phyloP scores from a whole-genome alignment of 805 yeast species.

The Candida stauntonica region DNA sequence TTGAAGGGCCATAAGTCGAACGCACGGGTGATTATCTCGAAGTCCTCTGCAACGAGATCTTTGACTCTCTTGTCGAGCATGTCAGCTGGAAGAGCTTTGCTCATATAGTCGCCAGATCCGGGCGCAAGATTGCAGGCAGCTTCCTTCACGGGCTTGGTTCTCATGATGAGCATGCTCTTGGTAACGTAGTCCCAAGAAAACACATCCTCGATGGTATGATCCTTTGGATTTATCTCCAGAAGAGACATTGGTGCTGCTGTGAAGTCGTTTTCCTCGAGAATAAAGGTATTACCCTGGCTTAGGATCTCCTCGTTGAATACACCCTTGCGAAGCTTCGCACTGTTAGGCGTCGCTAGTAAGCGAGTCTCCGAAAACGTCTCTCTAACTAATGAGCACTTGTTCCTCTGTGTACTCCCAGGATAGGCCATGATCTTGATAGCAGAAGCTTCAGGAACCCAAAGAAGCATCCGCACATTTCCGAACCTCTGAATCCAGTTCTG shows the following conservation, averaged over 20 bases:
- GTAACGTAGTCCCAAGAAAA: slow-evolving; percentile 67
- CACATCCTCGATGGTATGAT: slow-evolving; percentile 36
- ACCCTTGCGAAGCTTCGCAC: slow-evolving; percentile 13
- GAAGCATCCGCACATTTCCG: slow-evolving; percentile 71
- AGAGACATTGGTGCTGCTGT: slow-evolving; percentile 34
- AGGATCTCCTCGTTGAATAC: slow-evolving; percentile 21
- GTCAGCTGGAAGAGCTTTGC: slow-evolving; percentile 30
- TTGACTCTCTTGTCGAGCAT: slow-evolving; percentile 42
- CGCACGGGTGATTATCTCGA: slow-evolving; percentile 42
- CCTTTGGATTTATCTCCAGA: slow-evolving; percentile 51
- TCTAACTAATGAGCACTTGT: slow-evolving; percentile 59
- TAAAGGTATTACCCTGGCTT: slow-evolving; percentile 13
- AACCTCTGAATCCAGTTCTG: slow-evolving; percentile 70
- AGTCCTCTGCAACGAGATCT: slow-evolving; percentile 52
- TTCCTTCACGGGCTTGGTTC: slow-evolving; percentile 40
- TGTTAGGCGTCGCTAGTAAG: slow-evolving; percentile 46
- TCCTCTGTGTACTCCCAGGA: slow-evolving; percentile 46
- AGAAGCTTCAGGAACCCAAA: slow-evolving; percentile 59
- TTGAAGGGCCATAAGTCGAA: slow-evolving; percentile 84
- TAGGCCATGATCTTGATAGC: slow-evolving; percentile 60
- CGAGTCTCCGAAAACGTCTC: slow-evolving; percentile 59
- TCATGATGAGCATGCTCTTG: slow-evolving; percentile 51
- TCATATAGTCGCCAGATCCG: slow-evolving; percentile 62
- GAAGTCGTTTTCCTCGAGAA: slow-evolving; percentile 28
- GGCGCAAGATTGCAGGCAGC: slow-evolving; percentile 64